phyloP scores from a whole-genome alignment of 2,329 filamentous ascomycete genomes.

The Pseudogymnoascus verrucosus region DNA sequence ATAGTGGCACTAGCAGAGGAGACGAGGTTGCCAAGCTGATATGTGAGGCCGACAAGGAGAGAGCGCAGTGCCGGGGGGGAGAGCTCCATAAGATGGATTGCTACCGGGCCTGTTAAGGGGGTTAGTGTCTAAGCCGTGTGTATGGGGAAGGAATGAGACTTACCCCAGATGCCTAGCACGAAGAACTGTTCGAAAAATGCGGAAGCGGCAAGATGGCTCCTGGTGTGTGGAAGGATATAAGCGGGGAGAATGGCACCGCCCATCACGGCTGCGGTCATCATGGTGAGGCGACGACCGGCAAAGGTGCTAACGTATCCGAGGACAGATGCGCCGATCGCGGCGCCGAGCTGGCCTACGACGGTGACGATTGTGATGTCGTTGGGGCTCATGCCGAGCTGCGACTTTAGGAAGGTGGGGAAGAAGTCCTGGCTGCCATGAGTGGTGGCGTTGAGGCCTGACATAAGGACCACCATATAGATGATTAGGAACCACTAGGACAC shows the following conservation, averaged over 20 bases:
- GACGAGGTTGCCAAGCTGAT: constrained; percentile 66
- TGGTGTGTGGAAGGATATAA: constrained; percentile 57
- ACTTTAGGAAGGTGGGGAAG: constrained; percentile 48
- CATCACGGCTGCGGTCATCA: constrained; percentile 50
- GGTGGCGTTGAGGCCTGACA: constrained; percentile 76
- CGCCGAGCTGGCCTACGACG: constrained; percentile 60
- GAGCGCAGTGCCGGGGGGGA: constrained; percentile 60
- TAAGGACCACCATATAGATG: constrained; percentile 72
- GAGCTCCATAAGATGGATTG: constrained; percentile 63
- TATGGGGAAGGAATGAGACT: constrained; percentile 33
- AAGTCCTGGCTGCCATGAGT: constrained; percentile 31
- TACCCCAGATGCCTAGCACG: constrained; percentile 66
- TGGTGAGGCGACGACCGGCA: constrained; percentile 57
- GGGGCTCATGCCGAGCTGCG: constrained; percentile 34
- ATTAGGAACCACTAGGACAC: constrained; percentile 68
- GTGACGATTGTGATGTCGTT: constrained; percentile 53
- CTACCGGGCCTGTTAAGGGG: constrained; percentile 36
- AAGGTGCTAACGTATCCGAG: constrained; percentile 59
- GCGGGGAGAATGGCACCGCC: constrained; percentile 74
- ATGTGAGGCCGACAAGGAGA: constrained; percentile 58
- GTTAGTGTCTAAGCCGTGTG: background rate
- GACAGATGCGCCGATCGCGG: constrained; percentile 53
- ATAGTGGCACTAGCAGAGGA: constrained; percentile 64
- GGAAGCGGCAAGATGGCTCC: constrained; percentile 56
- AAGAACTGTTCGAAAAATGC: constrained; percentile 76